Evolutionary conservation across 202 grass and related monocot genomes (phyloP), one percentile per base, ranked within the genome.

Genomic region (Schoenoplectus tabernaemontani): DNA sequence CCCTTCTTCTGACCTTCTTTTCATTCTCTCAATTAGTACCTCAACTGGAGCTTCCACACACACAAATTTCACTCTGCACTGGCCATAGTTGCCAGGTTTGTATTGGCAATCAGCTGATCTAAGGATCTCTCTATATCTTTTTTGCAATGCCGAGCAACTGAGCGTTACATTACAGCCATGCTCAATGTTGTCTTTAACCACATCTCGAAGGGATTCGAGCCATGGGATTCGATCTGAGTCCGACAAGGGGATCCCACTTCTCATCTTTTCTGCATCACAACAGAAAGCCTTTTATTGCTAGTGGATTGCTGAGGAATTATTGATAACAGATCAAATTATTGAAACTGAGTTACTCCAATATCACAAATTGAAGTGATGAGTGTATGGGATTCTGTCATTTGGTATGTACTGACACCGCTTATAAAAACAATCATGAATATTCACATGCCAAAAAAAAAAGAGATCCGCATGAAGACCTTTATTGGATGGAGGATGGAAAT

Each of bases 121-220:
- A 56, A 97, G 95, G 7, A 94, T 79, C 34, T 94, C 95, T 66
- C 95, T 90, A 86, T 98, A 98, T 77, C 70, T 85, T 0, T 79
- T 86, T 82, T 72, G 91, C 42, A 98, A 64, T 7, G 95, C 95
- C 6, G 95, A 98, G 73, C 95, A 98, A 84, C 91, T 90, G 28
- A 94, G 71, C 0, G 80, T 82, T 46, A 90, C 67, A 7, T 84
- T 87, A 43, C 87, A 76, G 5, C 87, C 63, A 3, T 7, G 37
- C 62, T 57, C 69, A 41, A 98, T 62, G 51, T 70, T 86, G 7
- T 88, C 75, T 19, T 51, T 20, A 12, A 94, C 86, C 20, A 82
- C 67, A 59, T 81, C 78, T 1, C 68, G 57, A 8, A 93, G 84
- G 0, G 86, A 75, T 71, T 87, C 82, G 6, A 97, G 91, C 94